Base-by-base conservation (phyloP, 495 filamentous ascomycete species). In the Penicillium arizonense region DNA sequence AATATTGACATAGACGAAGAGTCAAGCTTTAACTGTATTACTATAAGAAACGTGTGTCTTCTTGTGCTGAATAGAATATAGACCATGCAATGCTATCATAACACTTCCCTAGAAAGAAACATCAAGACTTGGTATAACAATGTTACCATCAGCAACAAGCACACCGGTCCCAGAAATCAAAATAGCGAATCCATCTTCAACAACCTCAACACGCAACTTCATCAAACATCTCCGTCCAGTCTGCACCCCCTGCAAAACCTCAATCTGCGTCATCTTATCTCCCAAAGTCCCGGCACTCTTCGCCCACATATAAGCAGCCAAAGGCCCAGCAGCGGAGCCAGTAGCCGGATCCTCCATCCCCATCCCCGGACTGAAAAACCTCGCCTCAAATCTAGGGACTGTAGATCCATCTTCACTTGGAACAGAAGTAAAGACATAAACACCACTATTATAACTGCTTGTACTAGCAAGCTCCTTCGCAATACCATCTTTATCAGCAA, bases 311-410 rank as follows among this genome's bases (percentile, higher is more conserved):
- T 47, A 47, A 35, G 44, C 44, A 35, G 32, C 44, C 33, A 47
- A 36, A 37, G 44, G 44, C 13, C 44, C 44, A 36, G 44, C 44
- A 13, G 44, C 44, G 0, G 44, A 47, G 0, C 44, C 44, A 7
- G 44, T 47, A 18, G 44, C 44, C 4, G 56, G 56, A 44, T 59
- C 56, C 28, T 59, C 56, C 42, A 52, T 55, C 5, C 32, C 36
- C 52, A 59, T 59, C 24, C 52, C 52, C 4, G 56, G 56, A 35
- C 56, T 55, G 35, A 59, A 59, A 33, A 59, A 59, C 2, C 45
- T 38, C 12, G 46, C 53, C 39, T 55, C 45, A 13, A 50, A 48
- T 34, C 45, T 39, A 3, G 44, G 44, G n/a, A 24, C 24, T 5
- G 7, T 4, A 2, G 47, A 28, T 10, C 5, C 23, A 1, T 7